Base-by-base conservation (phyloP, 768 basidiomycete genomes). In the Wakefieldia striispora region DNA sequence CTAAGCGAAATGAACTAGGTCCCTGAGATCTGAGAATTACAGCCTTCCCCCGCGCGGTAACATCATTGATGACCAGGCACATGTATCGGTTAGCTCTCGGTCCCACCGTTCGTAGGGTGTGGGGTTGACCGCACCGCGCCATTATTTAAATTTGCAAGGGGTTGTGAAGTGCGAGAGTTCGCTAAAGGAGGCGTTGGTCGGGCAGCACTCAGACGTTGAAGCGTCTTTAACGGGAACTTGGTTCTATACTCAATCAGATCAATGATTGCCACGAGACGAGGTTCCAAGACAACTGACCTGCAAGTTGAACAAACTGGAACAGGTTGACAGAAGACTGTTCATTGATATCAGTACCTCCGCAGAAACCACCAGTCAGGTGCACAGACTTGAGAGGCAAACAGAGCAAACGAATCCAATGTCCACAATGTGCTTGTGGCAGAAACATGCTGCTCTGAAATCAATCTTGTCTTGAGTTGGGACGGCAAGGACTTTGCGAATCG, bases 371-470 rank as follows among this genome's bases (percentile, higher is more conserved):
- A 6, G 6, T 14, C 11, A 13, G 14, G 8, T 35, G 34, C 20
- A 77, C 91, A 49, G 58, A 97, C 95, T 98, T 23, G 93, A 95
- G 26, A 99, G 71, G 66, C 97, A 99, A 27, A 99, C 94, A n/a
- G 93, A 95, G 66, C 97, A 99, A 19, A 99, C 94, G 58, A 94
- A 99, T 47, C 94, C 97, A 45, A 98, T 81, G 64, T 98, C 95
- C 35, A 98, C 82, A 41, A 97, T 95, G 45, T 87, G 86, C 67
- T 97, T 97, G 71, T 98, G 97, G 72, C 97, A 99, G 74, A 99
- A 98, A 65, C 95, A 98, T 8, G 95, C 95, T 0, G 97, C 97
- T 26, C 97, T 82, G 64, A 98, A 95, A 68, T 98, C 97, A 51
- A 98, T 87, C 62, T 83, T 88, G 66, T 98, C 95, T 70, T 97